These are phyloP conservation scores for Trapa bicornis DNA, from an alignment of 345 rosid genomes.

Conservation along the genomic window DNA sequence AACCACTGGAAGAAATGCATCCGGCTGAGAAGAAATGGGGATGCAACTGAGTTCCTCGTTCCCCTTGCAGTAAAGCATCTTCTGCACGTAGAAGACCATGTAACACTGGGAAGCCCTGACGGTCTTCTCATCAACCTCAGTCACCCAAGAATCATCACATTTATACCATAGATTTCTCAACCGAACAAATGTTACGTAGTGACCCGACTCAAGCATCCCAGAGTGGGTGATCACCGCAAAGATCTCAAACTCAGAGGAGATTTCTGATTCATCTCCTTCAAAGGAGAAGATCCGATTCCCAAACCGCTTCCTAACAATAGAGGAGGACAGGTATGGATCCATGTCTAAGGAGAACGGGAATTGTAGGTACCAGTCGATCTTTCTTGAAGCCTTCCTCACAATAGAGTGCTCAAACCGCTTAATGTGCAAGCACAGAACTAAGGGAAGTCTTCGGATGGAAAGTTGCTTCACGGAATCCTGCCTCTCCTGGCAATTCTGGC, in stretches of 20 bases:
- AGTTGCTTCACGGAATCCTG: constrained; percentile 76
- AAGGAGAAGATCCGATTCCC: constrained; percentile 55
- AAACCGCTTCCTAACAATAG: constrained; percentile 54
- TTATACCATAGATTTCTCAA: constrained; percentile 68
- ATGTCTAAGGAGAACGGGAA: constrained; percentile 75
- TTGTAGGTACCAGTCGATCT: constrained; percentile 68
- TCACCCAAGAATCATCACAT: constrained; percentile 93
- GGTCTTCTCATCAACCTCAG: constrained; percentile 65
- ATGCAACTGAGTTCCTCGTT: constrained; percentile 25
- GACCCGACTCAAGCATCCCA: constrained; percentile 80
- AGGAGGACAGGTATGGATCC: constrained; percentile 68
- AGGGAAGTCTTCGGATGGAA: constrained; percentile 79
- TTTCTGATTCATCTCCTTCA: constrained; percentile 47
- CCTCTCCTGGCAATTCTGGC: constrained; percentile 70
- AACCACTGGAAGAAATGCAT: constrained; percentile 27
- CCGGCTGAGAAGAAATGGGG: constrained; percentile 24
- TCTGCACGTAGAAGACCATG: constrained; percentile 82
- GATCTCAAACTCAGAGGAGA: constrained; percentile 59
- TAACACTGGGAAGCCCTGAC: constrained; percentile 86
- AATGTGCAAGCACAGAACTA: constrained; percentile 71
- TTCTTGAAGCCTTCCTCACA: constrained; percentile 48
- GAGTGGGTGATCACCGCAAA: constrained; percentile 79
- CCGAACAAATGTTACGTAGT: constrained; percentile 68
- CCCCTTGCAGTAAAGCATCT: constrained; percentile 34
- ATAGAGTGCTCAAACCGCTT: constrained; percentile 83